A percentile compares a stretch with the other conserved stretches of the same genome.
These are phyloP conservation scores for Fragilaria crotonensis DNA, from an alignment of 108 stramenopile species.

Conservation along the genomic window DNA sequence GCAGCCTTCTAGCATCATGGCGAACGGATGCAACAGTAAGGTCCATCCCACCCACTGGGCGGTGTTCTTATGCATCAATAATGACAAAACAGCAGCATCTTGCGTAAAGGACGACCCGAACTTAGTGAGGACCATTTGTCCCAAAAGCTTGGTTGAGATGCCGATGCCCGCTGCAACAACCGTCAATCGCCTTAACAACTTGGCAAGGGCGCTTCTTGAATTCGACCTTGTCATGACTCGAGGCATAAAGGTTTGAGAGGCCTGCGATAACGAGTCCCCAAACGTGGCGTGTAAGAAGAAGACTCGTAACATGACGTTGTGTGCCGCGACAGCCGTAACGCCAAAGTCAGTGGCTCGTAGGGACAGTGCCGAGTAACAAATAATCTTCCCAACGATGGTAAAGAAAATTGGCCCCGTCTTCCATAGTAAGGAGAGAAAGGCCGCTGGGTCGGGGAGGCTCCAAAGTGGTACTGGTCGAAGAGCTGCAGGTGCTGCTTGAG, in stretches of 20 bases:
- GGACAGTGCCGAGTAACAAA: conserved; percentile 75
- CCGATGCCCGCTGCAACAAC: conserved; percentile 11
- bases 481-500: neutral
- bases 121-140: conserved; percentile 8
- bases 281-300: conserved; percentile 92
- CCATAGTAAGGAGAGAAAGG: conserved; percentile 45
- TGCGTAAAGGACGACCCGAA: conserved; percentile 42
- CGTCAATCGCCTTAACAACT: conserved; percentile 23
- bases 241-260: conserved; percentile 87
- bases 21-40: conserved; percentile 63
- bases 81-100: conserved; percentile 41
- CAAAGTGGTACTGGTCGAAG: conserved; percentile 62
- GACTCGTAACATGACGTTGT: conserved; percentile 81
- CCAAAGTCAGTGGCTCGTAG: conserved; percentile 69
- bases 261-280: conserved; percentile 80
- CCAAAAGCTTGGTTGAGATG: conserved; percentile 7
- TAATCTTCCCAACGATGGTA: conserved; percentile 65
- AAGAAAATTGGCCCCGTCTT: conserved; percentile 85
- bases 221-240: conserved; percentile 32
- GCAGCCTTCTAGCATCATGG: conserved; percentile 68
- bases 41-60: conserved; percentile 29
- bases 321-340: conserved; percentile 64
- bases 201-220: conserved; percentile 11
- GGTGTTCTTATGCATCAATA: conserved; percentile 30
- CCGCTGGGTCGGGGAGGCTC: conserved; percentile 45